Evolutionary conservation across 208 protist genomes (phyloP).

Genomic region (Strigomonas galati): DNA sequence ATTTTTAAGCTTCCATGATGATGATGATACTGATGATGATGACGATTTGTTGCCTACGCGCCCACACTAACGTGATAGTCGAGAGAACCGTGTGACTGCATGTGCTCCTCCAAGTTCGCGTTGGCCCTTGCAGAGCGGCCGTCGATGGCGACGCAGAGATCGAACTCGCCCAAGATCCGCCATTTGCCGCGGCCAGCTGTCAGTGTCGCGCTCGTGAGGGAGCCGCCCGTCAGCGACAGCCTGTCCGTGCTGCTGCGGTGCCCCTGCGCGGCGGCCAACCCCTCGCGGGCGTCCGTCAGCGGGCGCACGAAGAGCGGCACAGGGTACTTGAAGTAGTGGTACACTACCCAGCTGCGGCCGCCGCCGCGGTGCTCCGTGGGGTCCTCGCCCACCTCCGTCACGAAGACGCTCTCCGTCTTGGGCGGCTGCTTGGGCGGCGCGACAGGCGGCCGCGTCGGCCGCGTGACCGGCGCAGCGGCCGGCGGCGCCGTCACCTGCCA

Average conservation of each 20-base stretch:
- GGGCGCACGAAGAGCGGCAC: conserved; percentile 6
- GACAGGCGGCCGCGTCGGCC: neutral
- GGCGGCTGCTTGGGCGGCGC: no score
- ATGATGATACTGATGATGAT: neutral
- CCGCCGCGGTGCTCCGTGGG: neutral
- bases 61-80: neutral
- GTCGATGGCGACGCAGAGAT: neutral
- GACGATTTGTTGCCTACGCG: neutral
- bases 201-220: no score
- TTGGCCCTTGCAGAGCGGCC: neutral
- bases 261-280: neutral
- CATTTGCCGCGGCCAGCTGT: neutral
- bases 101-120: neutral
- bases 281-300: neutral
- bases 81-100: neutral
- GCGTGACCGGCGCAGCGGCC: neutral
- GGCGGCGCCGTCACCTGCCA: neutral
- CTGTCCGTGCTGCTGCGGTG: neutral
- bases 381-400: conserved; percentile 19
- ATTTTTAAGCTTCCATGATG: neutral
- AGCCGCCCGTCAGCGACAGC: no score
- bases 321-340: conserved; percentile 7
- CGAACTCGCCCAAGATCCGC: neutral
- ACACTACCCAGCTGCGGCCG: neutral
- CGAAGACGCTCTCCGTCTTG: conserved; percentile 11